Evolutionary conservation across 78 protist genomes (phyloP).

Genomic region (Dictyostelium discoideum): dicty_2.7 NC_007088.5:4905501-4906000

Average conservation of each 20-base stretch:
- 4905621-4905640: conserved; percentile 83
- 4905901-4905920: too few species aligned
- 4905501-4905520: conserved; percentile 72
- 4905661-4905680: conserved; percentile 84
- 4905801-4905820: conserved; percentile 85
- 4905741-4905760: conserved; percentile 80
- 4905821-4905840: conserved; percentile 71
- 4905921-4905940: too few species aligned
- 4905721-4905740: conserved; percentile 80
- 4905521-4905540: conserved; percentile 84
- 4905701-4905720: conserved; percentile 51
- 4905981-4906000: conserved; percentile 79
- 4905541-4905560: conserved; percentile 75
- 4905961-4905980: conserved; percentile 59
- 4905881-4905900: too few species aligned
- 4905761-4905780: conserved; percentile 79
- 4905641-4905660: conserved; percentile 84
- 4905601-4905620: conserved; percentile 81
- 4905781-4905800: conserved; percentile 87
- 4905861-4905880: neutral
- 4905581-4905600: conserved; percentile 92
- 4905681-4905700: conserved; percentile 51
- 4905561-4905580: conserved; percentile 86
- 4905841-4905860: conserved; percentile 46
- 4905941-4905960: too few species aligned